Conservation (phyloP, 2,329 filamentous ascomycete genomes). For the Rutstroemia sp. region DNA sequence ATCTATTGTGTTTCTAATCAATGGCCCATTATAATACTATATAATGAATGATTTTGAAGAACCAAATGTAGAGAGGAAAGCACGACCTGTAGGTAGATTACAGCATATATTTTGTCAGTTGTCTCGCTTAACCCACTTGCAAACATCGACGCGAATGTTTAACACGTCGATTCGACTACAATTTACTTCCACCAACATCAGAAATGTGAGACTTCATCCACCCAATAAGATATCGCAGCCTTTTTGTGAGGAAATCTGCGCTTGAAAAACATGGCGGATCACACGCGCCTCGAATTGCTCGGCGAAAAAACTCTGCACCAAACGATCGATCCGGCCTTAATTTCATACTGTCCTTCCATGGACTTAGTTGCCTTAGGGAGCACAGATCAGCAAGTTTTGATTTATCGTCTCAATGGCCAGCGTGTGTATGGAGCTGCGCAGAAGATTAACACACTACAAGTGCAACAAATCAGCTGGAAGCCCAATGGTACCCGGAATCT, state of each 20-base stretch:
- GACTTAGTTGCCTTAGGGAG: slow-evolving; percentile 72
- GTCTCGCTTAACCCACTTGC: slow-evolving; percentile 3
- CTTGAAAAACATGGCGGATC: slow-evolving; percentile 15
- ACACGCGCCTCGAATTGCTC: slow-evolving; percentile 32
- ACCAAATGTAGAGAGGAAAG: neutral
- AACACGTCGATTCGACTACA: too few species aligned
- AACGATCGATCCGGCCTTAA: slow-evolving; percentile 47
- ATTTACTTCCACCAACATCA: neutral
- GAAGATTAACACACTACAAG: slow-evolving; percentile 29
- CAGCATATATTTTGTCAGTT: neutral
- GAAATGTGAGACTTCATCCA: neutral
- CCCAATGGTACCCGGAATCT: slow-evolving; percentile 26
- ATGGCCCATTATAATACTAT: too few species aligned
- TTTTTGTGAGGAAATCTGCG: neutral
- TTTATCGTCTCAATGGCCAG: slow-evolving; percentile 75
- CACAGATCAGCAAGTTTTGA: slow-evolving; percentile 60
- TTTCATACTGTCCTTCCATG: slow-evolving; percentile 76
- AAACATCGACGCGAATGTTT: slow-evolving; percentile 2
- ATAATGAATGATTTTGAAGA: too few species aligned
- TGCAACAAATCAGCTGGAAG: slow-evolving; percentile 33
- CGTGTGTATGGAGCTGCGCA: slow-evolving; percentile 45
- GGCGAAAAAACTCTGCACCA: slow-evolving; percentile 52
- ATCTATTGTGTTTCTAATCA: neutral
- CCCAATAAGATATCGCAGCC: neutral
- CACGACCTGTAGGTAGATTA: neutral